Base-by-base conservation (phyloP, 2,329 filamentous ascomycete genomes). In the Cladosporium sp. region DNA sequence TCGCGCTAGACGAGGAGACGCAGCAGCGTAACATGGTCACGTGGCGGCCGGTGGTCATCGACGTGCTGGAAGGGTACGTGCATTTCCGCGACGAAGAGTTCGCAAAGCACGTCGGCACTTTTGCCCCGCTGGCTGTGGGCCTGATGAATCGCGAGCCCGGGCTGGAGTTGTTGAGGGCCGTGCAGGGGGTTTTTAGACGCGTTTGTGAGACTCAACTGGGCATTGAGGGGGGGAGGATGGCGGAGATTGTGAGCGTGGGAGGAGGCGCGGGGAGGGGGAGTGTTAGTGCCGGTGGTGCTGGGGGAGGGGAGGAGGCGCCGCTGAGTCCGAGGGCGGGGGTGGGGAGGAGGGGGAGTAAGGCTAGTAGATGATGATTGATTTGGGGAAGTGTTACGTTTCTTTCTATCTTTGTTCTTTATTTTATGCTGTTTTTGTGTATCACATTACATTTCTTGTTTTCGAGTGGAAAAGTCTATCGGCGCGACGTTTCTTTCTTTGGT, bases 21-120 rank as follows among this genome's bases (percentile, higher is more conserved):
- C 93, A 99, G 70, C 91, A 97, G 66, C 81, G 93, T 50, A 99
- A 99, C 69, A 96, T 99, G 50, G 82, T 95, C 20, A 95, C 95
- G 0, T 99, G 93, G 93, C 80, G 93, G 15, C 93, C 93, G 0
- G 93, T 99, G 0, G 93, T 99, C 1, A 90, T 99, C 15, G 93
- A 96, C 65, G 93, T 99, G 7, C 77, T 99, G 8, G 92, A 99
- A 64, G 93, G 93, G 1, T 97, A 92, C 67, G 84, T 85, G 0
- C 85, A 83, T 6, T 96, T 97, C 73, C 88, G 89, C 0, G 78
- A 82, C 15, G 79, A 84, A 19, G 88, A 88, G 38, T 99, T 99
- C 61, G 80, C 81, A 48, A 83, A 84, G 52, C 85, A 97, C 61
- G 80, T 96, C 7, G 76, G 81, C 40, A 83, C 83, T 3, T 97